Evolutionary conservation across 768 basidiomycete genomes (phyloP).

Genomic region (Hebeloma cylindrosporum): DNA sequence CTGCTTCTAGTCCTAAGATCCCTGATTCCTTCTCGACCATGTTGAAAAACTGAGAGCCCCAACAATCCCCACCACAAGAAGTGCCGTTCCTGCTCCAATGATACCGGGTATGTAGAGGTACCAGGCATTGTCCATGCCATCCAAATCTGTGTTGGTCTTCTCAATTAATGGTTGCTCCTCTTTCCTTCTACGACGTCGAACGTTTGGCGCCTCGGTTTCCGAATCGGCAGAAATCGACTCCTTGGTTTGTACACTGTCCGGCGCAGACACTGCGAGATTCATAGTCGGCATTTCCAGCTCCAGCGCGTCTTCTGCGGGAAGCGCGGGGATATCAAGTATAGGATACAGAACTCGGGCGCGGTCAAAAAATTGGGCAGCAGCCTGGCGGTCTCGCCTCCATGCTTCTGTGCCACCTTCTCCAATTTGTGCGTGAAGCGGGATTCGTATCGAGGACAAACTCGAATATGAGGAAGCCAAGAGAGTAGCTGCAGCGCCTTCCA

Average conservation of each 20-base stretch:
- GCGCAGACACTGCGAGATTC: slow-evolving; percentile 43
- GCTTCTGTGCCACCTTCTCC: slow-evolving; percentile 63
- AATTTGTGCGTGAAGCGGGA: slow-evolving; percentile 51
- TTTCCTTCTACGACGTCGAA: slow-evolving; percentile 54
- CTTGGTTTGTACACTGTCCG: slow-evolving; percentile 35
- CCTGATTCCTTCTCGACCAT: slow-evolving; percentile 67
- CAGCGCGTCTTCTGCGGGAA: slow-evolving; percentile 53
- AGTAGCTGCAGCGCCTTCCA: slow-evolving; percentile 77
- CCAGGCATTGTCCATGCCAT: slow-evolving; percentile 73
- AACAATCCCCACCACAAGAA: slow-evolving; percentile 76
- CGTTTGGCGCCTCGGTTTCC: slow-evolving; percentile 37
- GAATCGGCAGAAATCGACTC: slow-evolving; percentile 36
- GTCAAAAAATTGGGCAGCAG: slow-evolving; percentile 71
- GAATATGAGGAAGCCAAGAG: slow-evolving; percentile 74
- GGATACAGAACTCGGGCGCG: slow-evolving; percentile 62
- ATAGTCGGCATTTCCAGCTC: slow-evolving; percentile 73
- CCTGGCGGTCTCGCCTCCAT: slow-evolving; percentile 74
- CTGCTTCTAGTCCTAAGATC: slow-evolving; percentile 39
- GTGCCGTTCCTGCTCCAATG: slow-evolving; percentile 81
- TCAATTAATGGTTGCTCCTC: slow-evolving; percentile 50
- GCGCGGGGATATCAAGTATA: slow-evolving; percentile 64
- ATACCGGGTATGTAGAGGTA: slow-evolving; percentile 77
- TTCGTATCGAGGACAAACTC: slow-evolving; percentile 74
- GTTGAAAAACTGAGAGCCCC: slow-evolving; percentile 75
- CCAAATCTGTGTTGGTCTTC: slow-evolving; percentile 46